A percentile compares a stretch with the other conserved stretches of the same genome.
These are phyloP conservation scores for Pouteria campechiana DNA, from an alignment of 179 eudicot species.

Conservation along the genomic window DNA sequence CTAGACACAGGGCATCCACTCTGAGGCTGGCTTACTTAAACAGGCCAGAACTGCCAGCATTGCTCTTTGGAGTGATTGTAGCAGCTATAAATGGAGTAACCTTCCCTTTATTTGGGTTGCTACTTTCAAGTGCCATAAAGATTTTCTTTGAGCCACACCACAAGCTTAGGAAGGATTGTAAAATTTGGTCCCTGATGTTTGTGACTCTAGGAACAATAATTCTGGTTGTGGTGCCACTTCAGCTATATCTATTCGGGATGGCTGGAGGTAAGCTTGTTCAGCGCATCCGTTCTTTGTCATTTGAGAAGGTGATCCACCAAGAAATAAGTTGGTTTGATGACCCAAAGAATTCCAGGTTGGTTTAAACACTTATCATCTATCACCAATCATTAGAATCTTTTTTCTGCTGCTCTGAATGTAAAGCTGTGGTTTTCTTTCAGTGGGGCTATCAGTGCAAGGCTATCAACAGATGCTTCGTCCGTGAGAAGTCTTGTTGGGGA, in stretches of 20 bases:
- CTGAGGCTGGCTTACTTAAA: conserved; percentile 42
- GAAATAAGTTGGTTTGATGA: conserved; percentile 89
- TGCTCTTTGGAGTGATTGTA: conserved; percentile 55
- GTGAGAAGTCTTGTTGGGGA: conserved; percentile 74
- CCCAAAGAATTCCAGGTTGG: conserved; percentile 69
- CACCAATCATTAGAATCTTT: too few species aligned
- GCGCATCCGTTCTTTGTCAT: conserved; percentile 48
- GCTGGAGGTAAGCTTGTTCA: conserved; percentile 67
- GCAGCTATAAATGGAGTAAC: conserved; percentile 46
- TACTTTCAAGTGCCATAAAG: conserved; percentile 54
- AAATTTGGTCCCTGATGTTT: conserved; percentile 47
- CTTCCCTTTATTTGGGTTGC: conserved; percentile 57
- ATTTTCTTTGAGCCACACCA: conserved; percentile 47
- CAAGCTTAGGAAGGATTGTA: conserved; percentile 33
- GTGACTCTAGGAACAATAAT: conserved; percentile 19
- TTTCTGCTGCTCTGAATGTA: not conserved
- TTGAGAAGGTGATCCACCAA: conserved; percentile 66
- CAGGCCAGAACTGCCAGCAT: conserved; percentile 56
- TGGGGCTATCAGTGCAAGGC: conserved; percentile 84
- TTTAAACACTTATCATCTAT: too few species aligned
- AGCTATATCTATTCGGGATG: conserved; percentile 54
- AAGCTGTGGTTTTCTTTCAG: conserved; percentile 17
- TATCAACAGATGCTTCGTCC: conserved; percentile 69
- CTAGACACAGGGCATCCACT: conserved; percentile 21
- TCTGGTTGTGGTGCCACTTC: conserved; percentile 37